These are phyloP conservation scores for Dactylellina sp. DNA, from an alignment of 2,329 filamentous ascomycete species.

Conservation along the genomic window DNA sequence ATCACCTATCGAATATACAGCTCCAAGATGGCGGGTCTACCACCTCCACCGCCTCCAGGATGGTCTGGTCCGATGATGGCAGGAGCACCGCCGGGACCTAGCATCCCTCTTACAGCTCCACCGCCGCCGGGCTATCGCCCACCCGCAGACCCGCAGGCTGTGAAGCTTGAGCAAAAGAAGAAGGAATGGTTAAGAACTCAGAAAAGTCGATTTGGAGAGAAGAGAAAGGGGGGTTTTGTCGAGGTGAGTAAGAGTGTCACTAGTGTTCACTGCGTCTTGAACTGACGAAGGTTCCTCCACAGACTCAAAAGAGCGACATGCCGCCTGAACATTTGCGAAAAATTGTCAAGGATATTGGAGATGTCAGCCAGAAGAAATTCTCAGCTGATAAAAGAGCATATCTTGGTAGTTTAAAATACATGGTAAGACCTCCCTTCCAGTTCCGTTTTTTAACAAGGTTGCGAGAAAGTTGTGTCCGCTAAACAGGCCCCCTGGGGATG, in stretches of 20 bases:
- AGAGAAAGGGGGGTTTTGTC: constrained; percentile 94
- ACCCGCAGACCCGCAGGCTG: constrained; percentile 81
- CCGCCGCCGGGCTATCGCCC: constrained; percentile 88
- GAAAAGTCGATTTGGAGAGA: constrained; percentile 94
- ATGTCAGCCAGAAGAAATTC: constrained; percentile 99
- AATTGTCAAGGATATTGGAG: constrained; percentile 97
- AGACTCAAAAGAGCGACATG: constrained; percentile 97
- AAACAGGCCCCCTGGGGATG: constrained; percentile 53
- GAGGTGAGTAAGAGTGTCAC: constrained; percentile 66
- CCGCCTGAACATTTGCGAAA: constrained; percentile 97
- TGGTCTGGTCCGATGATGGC: constrained; percentile 68
- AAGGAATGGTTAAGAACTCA: constrained; percentile 96
- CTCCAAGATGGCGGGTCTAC: constrained; percentile 61
- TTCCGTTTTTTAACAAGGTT: constrained; percentile 14
- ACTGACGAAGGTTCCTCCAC: constrained; percentile 14
- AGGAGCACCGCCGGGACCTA: constrained; percentile 66
- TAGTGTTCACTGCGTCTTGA: neutral
- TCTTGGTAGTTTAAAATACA: constrained; percentile 96
- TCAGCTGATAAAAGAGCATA: constrained; percentile 98
- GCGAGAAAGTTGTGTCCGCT: constrained; percentile 54
- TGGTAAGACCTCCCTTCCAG: constrained; percentile 66
- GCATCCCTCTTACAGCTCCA: constrained; percentile 68
- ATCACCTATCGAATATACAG: constrained; percentile 25
- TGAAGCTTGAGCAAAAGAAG: constrained; percentile 98
- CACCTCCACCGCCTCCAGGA: constrained; percentile 76